These are phyloP conservation scores for Chalara sp. DNA, from an alignment of 2,329 filamentous ascomycete genomes.

Conservation along the genomic window DNA sequence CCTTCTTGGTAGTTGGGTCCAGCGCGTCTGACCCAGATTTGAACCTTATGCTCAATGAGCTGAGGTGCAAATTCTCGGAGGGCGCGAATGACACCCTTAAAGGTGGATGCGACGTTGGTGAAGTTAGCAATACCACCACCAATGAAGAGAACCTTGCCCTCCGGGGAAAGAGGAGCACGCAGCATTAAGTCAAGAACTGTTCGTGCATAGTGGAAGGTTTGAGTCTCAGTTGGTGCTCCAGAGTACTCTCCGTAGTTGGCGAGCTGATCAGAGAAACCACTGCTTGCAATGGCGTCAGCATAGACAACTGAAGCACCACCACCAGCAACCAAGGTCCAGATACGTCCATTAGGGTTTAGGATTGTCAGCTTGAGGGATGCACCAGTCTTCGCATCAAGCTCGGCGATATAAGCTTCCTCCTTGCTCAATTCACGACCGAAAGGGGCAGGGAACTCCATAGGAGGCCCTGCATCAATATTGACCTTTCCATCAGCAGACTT, in stretches of 20 bases:
- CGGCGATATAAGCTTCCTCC: conserved; percentile 98
- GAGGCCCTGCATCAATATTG: conserved; percentile 91
- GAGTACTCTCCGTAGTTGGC: conserved; percentile 99
- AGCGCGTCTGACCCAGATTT: conserved; percentile 89
- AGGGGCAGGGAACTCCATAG: conserved; percentile 97
- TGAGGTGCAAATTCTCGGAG: conserved; percentile 81
- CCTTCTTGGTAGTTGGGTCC: conserved; percentile 99
- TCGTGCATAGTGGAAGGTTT: conserved; percentile 98
- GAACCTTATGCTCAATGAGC: conserved; percentile 91
- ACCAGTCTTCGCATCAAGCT: conserved; percentile 98
- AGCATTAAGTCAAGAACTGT: conserved; percentile 98
- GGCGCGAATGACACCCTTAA: conserved; percentile 98
- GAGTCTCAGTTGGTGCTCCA: conserved; percentile 94
- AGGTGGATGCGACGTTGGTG: conserved; percentile 98
- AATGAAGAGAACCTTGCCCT: conserved; percentile 99
- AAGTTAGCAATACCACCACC: conserved; percentile 99
- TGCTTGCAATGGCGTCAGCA: conserved; percentile 94
- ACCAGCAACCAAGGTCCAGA: conserved; percentile 98
- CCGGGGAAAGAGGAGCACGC: conserved; percentile 72
- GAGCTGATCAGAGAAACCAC: conserved; percentile 90
- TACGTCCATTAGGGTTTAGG: conserved; percentile 81
- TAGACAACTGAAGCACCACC: conserved; percentile 99
- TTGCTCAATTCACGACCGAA: conserved; percentile 98
- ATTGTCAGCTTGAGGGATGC: conserved; percentile 98
- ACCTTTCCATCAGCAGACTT: conserved; percentile 65